Evolutionary conservation across 345 rosid species (phyloP).

Genomic region (Kernera saxatilis): DNA sequence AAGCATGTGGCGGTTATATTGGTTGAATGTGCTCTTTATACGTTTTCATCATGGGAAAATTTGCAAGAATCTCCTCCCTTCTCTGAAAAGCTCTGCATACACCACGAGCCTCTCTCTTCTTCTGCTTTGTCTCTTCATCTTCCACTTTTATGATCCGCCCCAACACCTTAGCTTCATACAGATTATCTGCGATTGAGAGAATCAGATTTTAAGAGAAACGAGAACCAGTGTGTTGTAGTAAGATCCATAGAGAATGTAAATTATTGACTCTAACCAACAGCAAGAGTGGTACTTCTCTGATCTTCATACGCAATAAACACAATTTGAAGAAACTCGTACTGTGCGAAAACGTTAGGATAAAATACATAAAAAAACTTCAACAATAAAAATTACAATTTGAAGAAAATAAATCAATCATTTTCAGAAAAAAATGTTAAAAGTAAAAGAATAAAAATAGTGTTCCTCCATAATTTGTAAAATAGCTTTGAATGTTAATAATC

Average conservation of each 20-base stretch:
- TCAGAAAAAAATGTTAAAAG: too few relatives aligned
- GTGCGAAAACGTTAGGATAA: too few relatives aligned
- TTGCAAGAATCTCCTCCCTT: conserved; percentile 74
- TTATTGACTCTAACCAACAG: conserved; percentile 54
- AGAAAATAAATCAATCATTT: too few relatives aligned
- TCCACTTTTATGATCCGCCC: conserved; percentile 71
- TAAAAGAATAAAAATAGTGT: too few relatives aligned
- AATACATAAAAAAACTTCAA: too few relatives aligned
- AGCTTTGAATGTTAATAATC: too few relatives aligned
- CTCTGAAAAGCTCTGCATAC: conserved; percentile 77
- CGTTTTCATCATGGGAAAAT: conserved; percentile 71
- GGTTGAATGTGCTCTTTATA: conserved; percentile 20
- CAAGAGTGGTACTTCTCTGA: conserved; percentile 75
- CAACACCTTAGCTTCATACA: conserved; percentile 60
- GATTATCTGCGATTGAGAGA: conserved; percentile 42
- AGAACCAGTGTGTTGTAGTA: background rate
- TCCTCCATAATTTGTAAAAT: too few relatives aligned
- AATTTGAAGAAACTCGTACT: conserved; percentile 41
- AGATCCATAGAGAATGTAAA: background rate
- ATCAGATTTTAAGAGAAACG: background rate
- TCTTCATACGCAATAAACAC: conserved; percentile 75
- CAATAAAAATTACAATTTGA: too few relatives aligned
- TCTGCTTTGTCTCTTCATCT: conserved; percentile 53
- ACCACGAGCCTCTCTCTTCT: conserved; percentile 72
- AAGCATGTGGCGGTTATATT: background rate